A percentile compares a stretch with the other conserved stretches of the same genome.
Conservation (phyloP, 768 basidiomycete genomes). For the Lepiota venenata region DNA sequence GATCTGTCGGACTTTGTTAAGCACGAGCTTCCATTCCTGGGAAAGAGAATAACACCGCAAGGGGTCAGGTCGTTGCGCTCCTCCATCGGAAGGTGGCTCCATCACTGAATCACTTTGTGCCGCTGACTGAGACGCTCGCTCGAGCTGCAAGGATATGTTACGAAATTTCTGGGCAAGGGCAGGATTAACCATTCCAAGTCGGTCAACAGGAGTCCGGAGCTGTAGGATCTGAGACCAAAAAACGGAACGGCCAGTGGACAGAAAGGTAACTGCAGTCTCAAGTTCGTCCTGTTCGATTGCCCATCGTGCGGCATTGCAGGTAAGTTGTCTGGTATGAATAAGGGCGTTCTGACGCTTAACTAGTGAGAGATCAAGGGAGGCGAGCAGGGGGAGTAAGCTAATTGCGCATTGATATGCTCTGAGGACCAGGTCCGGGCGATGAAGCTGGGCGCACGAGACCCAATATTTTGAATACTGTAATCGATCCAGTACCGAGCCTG, state of each 20-base stretch:
- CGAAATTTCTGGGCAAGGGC: neutral
- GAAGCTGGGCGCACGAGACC: neutral
- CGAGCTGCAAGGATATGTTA: neutral
- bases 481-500: neutral
- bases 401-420: neutral
- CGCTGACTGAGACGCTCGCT: neutral
- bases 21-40: neutral
- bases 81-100: neutral
- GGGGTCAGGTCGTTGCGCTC: neutral
- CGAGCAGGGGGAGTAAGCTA: neutral
- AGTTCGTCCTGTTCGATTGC: neutral
- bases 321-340: neutral
- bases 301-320: neutral
- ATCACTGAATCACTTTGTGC: neutral
- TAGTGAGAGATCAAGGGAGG: neutral
- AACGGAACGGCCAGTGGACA: neutral
- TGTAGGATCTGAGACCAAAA: slow-evolving; percentile 2
- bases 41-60: neutral
- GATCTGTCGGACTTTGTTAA: neutral
- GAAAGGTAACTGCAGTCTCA: neutral
- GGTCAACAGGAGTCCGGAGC: neutral
- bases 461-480: neutral
- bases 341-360: neutral
- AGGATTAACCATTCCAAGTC: neutral
- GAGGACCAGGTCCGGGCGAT: neutral